Evolutionary conservation across 1,139 yeast genomes (phyloP).

Genomic region (Maudiozyma humilis): DNA sequence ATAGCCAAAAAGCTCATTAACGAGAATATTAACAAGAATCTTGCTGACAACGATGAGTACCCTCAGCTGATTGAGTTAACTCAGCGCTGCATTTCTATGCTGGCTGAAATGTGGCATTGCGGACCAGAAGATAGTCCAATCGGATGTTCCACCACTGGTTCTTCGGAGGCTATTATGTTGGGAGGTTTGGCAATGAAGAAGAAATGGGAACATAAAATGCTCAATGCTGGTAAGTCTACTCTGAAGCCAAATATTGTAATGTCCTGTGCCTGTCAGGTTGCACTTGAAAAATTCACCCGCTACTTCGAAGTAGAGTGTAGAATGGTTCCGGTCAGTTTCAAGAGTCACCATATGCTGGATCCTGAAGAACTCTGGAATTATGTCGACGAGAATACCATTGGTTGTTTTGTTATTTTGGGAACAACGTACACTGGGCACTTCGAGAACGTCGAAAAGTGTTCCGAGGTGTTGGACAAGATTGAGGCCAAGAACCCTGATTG

Average conservation of each 20-base stretch:
- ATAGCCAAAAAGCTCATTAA: constrained; percentile 43
- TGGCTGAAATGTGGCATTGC: constrained; percentile 77
- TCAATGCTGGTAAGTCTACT: constrained; percentile 49
- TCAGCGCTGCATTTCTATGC: constrained; percentile 70
- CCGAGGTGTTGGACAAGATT: constrained; percentile 54
- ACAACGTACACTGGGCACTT: constrained; percentile 91
- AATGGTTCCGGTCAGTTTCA: constrained; percentile 54
- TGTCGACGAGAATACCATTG: constrained; percentile 87
- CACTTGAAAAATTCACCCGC: constrained; percentile 86
- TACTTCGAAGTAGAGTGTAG: constrained; percentile 89
- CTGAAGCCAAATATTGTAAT: constrained; percentile 76
- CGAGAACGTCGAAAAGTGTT: constrained; percentile 62
- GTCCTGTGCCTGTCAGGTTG: constrained; percentile 96
- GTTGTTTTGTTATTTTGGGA: constrained; percentile 80
- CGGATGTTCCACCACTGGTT: constrained; percentile 91
- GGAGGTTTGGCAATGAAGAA: constrained; percentile 92
- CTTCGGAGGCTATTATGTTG: constrained; percentile 87
- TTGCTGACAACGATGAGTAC: constrained; percentile 90
- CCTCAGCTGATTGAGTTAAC: constrained; percentile 79
- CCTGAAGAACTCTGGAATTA: constrained; percentile 48
- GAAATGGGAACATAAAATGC: constrained; percentile 67
- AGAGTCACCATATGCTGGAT: constrained; percentile 60
- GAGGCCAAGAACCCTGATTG: constrained; percentile 36
- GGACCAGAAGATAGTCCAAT: constrained; percentile 40
- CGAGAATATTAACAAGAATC: constrained; percentile 74